Evolutionary conservation across 2,329 filamentous ascomycete genomes (phyloP).

Genomic region (Fusarium goolgardi): DNA sequence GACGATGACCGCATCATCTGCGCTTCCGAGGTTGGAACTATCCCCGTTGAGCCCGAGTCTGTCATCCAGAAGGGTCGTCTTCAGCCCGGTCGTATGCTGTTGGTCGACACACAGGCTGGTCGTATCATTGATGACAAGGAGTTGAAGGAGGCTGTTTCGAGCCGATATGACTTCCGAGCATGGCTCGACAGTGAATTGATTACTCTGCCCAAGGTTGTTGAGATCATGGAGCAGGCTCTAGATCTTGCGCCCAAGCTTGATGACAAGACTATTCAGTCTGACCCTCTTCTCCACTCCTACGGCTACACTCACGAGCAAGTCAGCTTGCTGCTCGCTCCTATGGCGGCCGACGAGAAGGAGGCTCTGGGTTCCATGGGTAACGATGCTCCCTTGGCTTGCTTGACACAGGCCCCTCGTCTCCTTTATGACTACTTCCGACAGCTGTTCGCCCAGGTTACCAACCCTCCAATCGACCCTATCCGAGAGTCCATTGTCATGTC

Average conservation of each 20-base stretch:
- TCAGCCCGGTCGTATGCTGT: conserved; percentile 93
- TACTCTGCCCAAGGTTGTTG: conserved; percentile 79
- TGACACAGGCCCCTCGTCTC: conserved; percentile 88
- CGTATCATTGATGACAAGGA: conserved; percentile 95
- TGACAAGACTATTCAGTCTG: conserved; percentile 79
- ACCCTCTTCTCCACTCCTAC: conserved; percentile 85
- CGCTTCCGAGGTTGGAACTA: conserved; percentile 95
- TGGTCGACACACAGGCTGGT: conserved; percentile 89
- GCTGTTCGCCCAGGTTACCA: conserved; percentile 97
- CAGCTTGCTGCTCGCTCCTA: conserved; percentile 88
- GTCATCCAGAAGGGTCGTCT: conserved; percentile 93
- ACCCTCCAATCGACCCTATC: conserved; percentile 96
- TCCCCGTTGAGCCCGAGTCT: conserved; percentile 87
- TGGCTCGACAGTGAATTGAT: conserved; percentile 91
- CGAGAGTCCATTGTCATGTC: conserved; percentile 99
- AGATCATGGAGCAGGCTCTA: conserved; percentile 68
- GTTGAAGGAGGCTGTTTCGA: conserved; percentile 88
- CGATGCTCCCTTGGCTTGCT: conserved; percentile 89
- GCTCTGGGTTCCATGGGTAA: conserved; percentile 98
- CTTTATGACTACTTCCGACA: conserved; percentile 98
- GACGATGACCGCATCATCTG: conserved; percentile 98
- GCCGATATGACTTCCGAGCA: conserved; percentile 84
- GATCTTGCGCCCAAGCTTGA: conserved; percentile 77
- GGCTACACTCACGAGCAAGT: conserved; percentile 97
- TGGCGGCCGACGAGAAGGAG: conserved; percentile 98